Evolutionary conservation across 371 early-diverging fungal species (phyloP).

Genomic region (Mucor plumbeus): DNA sequence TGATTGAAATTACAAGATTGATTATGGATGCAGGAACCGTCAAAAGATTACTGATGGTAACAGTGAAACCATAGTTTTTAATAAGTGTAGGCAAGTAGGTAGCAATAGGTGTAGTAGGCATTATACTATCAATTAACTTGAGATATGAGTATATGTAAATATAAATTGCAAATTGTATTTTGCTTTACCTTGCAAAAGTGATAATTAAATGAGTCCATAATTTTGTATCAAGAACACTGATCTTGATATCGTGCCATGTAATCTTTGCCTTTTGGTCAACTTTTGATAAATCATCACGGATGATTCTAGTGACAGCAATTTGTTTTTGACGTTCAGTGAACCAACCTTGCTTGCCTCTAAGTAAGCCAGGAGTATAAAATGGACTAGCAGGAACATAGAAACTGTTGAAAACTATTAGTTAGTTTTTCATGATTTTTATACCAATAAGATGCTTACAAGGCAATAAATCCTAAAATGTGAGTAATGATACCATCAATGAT

Average conservation of each 20-base stretch:
- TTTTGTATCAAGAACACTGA: conserved; percentile 46
- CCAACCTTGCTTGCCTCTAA: conserved; percentile 47
- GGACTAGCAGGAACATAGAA: conserved; percentile 57
- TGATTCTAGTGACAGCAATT: conserved; percentile 60
- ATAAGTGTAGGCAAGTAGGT: conserved; percentile 60
- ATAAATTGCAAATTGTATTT: neutral
- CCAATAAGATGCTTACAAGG: conserved; percentile 15
- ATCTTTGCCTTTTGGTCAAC: conserved; percentile 38
- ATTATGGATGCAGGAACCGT: conserved; percentile 55
- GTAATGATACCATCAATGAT: conserved; percentile 60
- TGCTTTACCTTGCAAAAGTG: conserved; percentile 34
- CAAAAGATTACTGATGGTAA: conserved; percentile 56
- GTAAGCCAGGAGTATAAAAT: conserved; percentile 37
- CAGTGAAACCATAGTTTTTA: conserved; percentile 54
- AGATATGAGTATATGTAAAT: neutral
- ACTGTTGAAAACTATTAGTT: neutral
- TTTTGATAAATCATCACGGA: conserved; percentile 58
- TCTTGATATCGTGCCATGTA: conserved; percentile 41
- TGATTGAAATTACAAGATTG: conserved; percentile 43
- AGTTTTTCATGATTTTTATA: neutral
- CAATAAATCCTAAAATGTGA: conserved; percentile 46
- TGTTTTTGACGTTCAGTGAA: conserved; percentile 44
- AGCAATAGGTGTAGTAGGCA: conserved; percentile 47
- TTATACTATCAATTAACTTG: conserved; percentile 41
- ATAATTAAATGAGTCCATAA: conserved; percentile 49